Conservation (phyloP, 805 yeast species). For the Saturnispora zaruensis region DNA sequence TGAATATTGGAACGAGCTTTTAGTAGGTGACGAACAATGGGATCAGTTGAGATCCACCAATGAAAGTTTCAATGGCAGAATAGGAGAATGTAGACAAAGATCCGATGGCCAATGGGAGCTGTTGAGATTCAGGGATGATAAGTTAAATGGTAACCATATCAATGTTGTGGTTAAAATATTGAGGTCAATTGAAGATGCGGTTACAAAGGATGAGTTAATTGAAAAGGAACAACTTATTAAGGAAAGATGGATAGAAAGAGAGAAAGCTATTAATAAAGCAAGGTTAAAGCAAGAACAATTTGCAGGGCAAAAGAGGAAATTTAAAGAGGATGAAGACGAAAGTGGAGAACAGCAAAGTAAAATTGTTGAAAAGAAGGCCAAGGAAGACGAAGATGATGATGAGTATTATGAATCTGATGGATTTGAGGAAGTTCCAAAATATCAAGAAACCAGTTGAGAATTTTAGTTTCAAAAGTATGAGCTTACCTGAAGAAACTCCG, state of each 20-base stretch:
- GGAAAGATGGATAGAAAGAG: conserved; percentile 55
- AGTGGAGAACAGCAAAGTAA: neutral
- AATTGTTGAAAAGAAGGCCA: neutral
- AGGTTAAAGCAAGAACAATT: conserved; percentile 17
- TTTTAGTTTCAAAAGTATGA: neutral
- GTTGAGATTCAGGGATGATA: conserved; percentile 89
- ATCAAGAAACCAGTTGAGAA: conserved; percentile 4
- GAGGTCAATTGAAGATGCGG: conserved; percentile 79
- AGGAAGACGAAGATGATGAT: conserved; percentile 3
- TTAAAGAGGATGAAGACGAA: neutral
- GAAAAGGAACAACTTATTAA: conserved; percentile 49
- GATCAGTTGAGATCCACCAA: conserved; percentile 53
- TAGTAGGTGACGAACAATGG: conserved; percentile 71
- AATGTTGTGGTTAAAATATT: conserved; percentile 75
- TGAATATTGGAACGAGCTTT: conserved; percentile 57
- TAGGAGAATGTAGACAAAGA: conserved; percentile 76
- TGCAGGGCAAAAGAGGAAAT: conserved; percentile 9
- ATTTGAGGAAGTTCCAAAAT: conserved; percentile 29
- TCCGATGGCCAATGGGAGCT: conserved; percentile 68
- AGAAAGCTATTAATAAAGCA: conserved; percentile 23
- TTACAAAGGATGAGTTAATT: conserved; percentile 66
- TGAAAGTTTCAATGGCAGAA: conserved; percentile 83
- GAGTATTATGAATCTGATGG: conserved; percentile 30
- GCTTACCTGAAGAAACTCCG: neutral
- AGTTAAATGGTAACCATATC: conserved; percentile 76